A percentile compares a stretch with the other conserved stretches of the same genome.
Conservation (phyloP, 2,329 filamentous ascomycete genomes). For the Paracoccidioides lutzii region DNA sequence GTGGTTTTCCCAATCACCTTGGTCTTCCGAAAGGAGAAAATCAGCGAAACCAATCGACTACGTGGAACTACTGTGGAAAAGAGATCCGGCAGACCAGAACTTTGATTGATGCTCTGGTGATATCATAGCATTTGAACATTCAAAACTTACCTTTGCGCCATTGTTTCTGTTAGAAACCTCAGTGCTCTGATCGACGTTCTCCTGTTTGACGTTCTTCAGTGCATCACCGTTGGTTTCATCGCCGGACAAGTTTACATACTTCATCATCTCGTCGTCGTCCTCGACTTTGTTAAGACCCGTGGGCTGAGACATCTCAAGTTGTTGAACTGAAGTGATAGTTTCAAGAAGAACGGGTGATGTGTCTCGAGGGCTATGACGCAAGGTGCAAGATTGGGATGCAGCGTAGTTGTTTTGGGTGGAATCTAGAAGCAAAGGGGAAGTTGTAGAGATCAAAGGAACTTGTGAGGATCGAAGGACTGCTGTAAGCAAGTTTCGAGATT, state of each 20-base stretch:
- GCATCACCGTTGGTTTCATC: neutral
- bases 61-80: neutral
- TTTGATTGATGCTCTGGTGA: neutral
- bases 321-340: neutral
- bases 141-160: neutral
- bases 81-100: neutral
- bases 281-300: constrained; percentile 7
- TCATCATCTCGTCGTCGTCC: neutral
- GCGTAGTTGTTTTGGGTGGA: neutral
- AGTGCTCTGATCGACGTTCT: neutral
- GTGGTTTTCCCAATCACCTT: neutral
- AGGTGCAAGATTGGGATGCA: neutral
- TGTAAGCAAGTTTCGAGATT: neutral
- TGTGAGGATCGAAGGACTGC: neutral
- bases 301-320: constrained; percentile 7
- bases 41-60: neutral
- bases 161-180: neutral
- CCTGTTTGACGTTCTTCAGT: neutral
- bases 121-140: neutral
- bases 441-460: neutral
- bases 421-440: neutral
- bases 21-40: neutral
- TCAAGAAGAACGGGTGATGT: neutral
- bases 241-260: neutral
- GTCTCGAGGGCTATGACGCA: neutral